Conservation (phyloP, 192 early-diverging fungal species). For the Chytriomyces hyalinus region DNA sequence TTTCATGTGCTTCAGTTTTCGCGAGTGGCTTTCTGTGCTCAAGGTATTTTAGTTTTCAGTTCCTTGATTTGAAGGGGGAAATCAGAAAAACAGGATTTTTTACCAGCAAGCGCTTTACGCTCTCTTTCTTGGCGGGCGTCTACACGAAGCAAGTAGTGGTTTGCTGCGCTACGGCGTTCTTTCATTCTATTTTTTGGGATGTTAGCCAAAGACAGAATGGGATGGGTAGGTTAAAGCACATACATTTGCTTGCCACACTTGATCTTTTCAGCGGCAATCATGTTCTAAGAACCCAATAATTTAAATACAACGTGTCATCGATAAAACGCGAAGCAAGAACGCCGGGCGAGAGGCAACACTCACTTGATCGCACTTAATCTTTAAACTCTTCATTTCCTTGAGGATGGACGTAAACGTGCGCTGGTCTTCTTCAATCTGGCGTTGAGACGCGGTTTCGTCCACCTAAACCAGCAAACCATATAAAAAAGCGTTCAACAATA, state of each 20-base stretch:
- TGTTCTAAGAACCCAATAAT: neutral
- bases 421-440: slow-evolving; percentile 4
- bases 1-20: slow-evolving; percentile 8
- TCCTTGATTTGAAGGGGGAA: neutral
- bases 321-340: neutral
- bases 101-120: slow-evolving; percentile 15
- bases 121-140: slow-evolving; percentile 32
- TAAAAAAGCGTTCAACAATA: neutral
- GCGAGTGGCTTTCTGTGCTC: slow-evolving; percentile 4
- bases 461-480: neutral
- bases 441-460: slow-evolving; percentile 11
- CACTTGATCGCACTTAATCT: neutral
- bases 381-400: slow-evolving; percentile 27
- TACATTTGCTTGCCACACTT: slow-evolving; percentile 1
- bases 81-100: neutral
- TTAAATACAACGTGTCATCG: too few species aligned
- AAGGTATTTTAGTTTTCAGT: neutral
- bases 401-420: slow-evolving; percentile 12
- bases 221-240: neutral
- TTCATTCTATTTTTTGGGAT: neutral
- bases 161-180: neutral
- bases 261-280: neutral
- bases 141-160: neutral
- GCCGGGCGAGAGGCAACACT: neutral
- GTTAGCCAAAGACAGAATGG: neutral